Evolutionary conservation across 2,329 filamentous ascomycete species (phyloP).

Genomic region (Bipolaris zeicola): DNA sequence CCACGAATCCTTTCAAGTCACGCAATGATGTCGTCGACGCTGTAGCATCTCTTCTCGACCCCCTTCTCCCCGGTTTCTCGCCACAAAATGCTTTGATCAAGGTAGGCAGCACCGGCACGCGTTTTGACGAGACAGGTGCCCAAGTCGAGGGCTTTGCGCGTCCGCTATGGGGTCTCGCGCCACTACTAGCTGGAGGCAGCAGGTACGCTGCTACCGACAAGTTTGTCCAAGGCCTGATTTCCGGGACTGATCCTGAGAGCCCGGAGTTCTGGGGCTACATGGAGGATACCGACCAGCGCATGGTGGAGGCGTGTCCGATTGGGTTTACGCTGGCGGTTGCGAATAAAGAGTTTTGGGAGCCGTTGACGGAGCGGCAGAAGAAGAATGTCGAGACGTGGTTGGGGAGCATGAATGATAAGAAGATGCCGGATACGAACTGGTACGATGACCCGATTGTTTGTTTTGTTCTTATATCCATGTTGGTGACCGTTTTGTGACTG

Average conservation of each 20-base stretch:
- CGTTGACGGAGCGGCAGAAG: constrained; percentile 65
- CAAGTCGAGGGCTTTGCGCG: constrained; percentile 78
- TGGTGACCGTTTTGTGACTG: not conserved
- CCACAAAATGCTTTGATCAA: constrained; percentile 68
- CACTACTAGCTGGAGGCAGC: constrained; percentile 70
- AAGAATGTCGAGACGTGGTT: constrained; percentile 73
- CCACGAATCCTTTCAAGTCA: constrained; percentile 49
- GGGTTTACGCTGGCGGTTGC: constrained; percentile 76
- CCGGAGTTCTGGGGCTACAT: constrained; percentile 79
- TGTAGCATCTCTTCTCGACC: constrained; percentile 65
- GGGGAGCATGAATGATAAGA: constrained; percentile 78
- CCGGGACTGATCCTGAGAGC: constrained; percentile 71
- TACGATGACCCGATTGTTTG: constrained; percentile 29
- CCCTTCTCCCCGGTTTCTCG: constrained; percentile 74
- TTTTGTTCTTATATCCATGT: not conserved
- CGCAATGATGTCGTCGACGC: constrained; percentile 52
- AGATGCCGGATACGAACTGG: constrained; percentile 71
- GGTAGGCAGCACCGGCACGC: constrained; percentile 72
- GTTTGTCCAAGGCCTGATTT: constrained; percentile 72
- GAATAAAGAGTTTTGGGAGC: constrained; percentile 67
- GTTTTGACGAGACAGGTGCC: constrained; percentile 77
- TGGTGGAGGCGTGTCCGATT: constrained; percentile 84
- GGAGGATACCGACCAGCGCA: constrained; percentile 76
- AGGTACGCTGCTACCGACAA: constrained; percentile 67
- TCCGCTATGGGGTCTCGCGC: constrained; percentile 76